Evolutionary conservation across 1,139 yeast genomes (phyloP).

Genomic region (Arxiozyma slooffiae): DNA sequence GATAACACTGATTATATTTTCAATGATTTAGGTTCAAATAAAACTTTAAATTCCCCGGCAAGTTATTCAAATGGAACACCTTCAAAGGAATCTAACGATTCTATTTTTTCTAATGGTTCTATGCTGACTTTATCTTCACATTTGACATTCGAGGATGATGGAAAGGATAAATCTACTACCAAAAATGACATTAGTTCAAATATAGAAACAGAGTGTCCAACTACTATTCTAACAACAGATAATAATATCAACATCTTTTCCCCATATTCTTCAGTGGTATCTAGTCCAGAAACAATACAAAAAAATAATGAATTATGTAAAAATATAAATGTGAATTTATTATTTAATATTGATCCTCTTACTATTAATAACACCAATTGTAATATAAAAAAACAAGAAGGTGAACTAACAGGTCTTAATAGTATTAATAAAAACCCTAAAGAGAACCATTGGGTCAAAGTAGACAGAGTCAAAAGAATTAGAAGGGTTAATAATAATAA

Average conservation of each 20-base stretch:
- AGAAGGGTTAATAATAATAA: not conserved
- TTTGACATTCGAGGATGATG: not conserved
- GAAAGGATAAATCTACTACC: not conserved
- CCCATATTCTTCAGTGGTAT: not conserved
- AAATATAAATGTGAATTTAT: not conserved
- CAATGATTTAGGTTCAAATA: not conserved
- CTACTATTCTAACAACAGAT: no score
- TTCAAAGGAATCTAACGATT: not conserved
- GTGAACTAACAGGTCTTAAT: not conserved
- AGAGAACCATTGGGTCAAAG: not conserved
- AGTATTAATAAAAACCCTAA: not conserved
- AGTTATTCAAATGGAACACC: not conserved
- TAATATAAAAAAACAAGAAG: not conserved
- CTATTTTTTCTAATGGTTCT: not conserved
- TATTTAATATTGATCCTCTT: not conserved
- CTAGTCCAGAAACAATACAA: not conserved
- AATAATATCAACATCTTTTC: not conserved
- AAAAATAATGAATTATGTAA: not conserved
- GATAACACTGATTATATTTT: not conserved
- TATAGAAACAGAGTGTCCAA: no score
- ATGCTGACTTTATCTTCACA: not conserved
- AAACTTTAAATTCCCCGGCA: not conserved
- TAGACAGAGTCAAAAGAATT: not conserved
- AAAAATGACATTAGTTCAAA: no score
- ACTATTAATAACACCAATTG: not conserved